A percentile compares a stretch with the other conserved stretches of the same genome.
Evolutionary conservation across 2,329 filamentous ascomycete species (phyloP).

Genomic region (Microcera coccophila): DNA sequence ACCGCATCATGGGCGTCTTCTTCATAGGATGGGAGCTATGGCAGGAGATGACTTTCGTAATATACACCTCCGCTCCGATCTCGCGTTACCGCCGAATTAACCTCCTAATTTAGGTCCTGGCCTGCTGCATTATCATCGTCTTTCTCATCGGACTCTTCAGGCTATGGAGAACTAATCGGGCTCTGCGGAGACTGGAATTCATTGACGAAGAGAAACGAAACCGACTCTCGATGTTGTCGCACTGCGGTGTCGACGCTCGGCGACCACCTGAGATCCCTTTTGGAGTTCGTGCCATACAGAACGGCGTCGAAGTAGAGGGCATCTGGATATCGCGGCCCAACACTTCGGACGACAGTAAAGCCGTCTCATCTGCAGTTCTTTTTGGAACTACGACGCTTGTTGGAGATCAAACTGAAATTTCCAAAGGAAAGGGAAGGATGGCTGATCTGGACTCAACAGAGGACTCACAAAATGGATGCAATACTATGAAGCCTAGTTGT

Average conservation of each 20-base stretch:
- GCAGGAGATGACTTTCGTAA: constrained; percentile 89
- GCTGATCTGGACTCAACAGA: constrained; percentile 7
- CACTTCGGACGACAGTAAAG: constrained; percentile 32
- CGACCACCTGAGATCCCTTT: constrained; percentile 67
- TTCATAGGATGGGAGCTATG: constrained; percentile 73
- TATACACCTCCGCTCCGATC: constrained; percentile 13
- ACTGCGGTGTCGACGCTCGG: constrained; percentile 45
- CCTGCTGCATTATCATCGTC: constrained; percentile 64
- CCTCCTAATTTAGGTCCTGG: constrained; percentile 71
- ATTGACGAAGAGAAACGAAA: constrained; percentile 64
- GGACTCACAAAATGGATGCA: too few species aligned
- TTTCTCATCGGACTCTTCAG: constrained; percentile 66
- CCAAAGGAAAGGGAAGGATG: constrained; percentile 21
- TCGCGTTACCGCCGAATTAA: background rate
- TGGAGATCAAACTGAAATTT: constrained; percentile 8
- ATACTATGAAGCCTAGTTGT: too few species aligned
- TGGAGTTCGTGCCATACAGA: constrained; percentile 79
- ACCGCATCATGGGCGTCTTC: constrained; percentile 44
- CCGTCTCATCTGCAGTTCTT: constrained; percentile 22
- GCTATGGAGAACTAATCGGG: constrained; percentile 58
- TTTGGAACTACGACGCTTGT: constrained; percentile 20
- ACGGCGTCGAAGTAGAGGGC: constrained; percentile 77
- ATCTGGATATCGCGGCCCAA: constrained; percentile 67
- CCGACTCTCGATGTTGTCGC: constrained; percentile 50
- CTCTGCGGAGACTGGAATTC: constrained; percentile 54